Conservation (phyloP, 257 asterid species). For the Jaltomata sinuosa region DNA sequence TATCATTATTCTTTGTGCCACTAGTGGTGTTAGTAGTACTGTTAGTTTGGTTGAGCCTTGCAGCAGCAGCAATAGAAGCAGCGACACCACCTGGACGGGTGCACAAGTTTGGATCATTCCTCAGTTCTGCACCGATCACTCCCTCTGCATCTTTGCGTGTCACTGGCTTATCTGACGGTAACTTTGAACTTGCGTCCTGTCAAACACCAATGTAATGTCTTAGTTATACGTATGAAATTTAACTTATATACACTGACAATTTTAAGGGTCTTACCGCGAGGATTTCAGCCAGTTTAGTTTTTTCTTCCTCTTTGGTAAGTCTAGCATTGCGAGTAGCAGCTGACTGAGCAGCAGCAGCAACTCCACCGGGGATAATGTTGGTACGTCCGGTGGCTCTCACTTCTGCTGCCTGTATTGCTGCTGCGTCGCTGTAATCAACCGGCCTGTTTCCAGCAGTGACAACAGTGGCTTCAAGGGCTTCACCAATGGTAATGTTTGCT, state of each 20-base stretch:
- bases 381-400: constrained; percentile 97
- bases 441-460: constrained; percentile 80
- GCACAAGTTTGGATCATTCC: constrained; percentile 86
- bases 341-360: constrained; percentile 95
- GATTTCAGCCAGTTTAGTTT: constrained; percentile 71
- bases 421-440: constrained; percentile 90
- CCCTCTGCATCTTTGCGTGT: constrained; percentile 94
- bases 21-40: neutral
- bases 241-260: neutral
- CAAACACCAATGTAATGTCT: neutral
- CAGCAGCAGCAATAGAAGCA: constrained; percentile 90
- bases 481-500: constrained; percentile 80
- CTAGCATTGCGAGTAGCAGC: constrained; percentile 97
- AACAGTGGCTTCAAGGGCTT: constrained; percentile 93
- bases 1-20: neutral
- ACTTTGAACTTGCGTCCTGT: constrained; percentile 80
- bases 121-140: constrained; percentile 91
- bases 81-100: constrained; percentile 98
- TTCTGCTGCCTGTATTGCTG: constrained; percentile 97
- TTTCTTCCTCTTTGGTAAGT: constrained; percentile 66
- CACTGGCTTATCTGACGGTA: constrained; percentile 84
- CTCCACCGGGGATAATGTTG: constrained; percentile 88
- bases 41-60: constrained; percentile 70
- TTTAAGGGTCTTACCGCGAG: constrained; percentile 32
- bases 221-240: neutral